Percentiles rank a stretch among this genome's conserved stretches.
These are phyloP conservation scores for Talaromyces sp. DNA, from an alignment of 2,329 filamentous ascomycete species.

Conservation along the genomic window DNA sequence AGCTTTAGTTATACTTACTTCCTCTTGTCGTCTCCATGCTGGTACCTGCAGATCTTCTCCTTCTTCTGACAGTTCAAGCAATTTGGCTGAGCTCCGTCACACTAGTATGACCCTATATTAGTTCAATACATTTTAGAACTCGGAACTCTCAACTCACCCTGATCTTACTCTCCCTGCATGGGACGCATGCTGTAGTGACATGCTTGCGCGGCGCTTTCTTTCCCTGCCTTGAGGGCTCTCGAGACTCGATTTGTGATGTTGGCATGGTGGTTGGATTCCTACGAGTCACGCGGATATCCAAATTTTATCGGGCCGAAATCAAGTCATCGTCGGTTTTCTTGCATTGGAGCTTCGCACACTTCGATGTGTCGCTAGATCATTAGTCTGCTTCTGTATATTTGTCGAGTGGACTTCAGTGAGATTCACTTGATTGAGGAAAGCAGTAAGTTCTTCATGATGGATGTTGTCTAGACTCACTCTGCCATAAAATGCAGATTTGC, in stretches of 20 bases:
- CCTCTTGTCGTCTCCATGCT: constrained; percentile 39
- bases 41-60: constrained; percentile 38
- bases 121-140: neutral
- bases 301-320: neutral
- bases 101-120: constrained; percentile 24
- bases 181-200: constrained; percentile 45
- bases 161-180: constrained; percentile 46
- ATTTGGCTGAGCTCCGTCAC: constrained; percentile 36
- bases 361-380: neutral
- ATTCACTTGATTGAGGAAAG: neutral
- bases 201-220: constrained; percentile 39
- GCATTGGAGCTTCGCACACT: too few relatives aligned
- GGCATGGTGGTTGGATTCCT: constrained; percentile 14
- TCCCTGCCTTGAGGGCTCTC: constrained; percentile 24
- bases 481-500: constrained; percentile 11
- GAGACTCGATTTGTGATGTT: constrained; percentile 6
- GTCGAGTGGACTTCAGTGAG: too few relatives aligned
- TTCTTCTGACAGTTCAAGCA: constrained; percentile 40
- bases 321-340: neutral
- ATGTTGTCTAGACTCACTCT: neutral
- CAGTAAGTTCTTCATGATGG: neutral
- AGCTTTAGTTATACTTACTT: constrained; percentile 27
- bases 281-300: neutral
- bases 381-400: neutral
- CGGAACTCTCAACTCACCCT: constrained; percentile 30